A percentile compares a stretch with the other conserved stretches of the same genome.
Conservation (phyloP, 2,329 filamentous ascomycete species). For the Alternaria sp. region DNA sequence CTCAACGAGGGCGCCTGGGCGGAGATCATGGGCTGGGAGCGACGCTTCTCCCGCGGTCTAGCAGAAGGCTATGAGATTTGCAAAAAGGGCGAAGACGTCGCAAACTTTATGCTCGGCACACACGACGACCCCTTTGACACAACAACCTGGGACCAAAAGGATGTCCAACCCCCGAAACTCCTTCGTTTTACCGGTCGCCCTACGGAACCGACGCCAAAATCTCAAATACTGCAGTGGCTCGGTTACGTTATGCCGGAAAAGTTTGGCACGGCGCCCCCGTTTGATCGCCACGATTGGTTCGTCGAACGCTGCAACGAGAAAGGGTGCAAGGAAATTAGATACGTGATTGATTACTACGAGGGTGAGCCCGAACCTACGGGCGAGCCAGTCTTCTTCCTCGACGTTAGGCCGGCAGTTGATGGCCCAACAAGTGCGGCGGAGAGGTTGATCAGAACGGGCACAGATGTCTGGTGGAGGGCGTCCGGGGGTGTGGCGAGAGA, state of each 20-base stretch:
- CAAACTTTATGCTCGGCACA: conserved; percentile 60
- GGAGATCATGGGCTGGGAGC: conserved; percentile 94
- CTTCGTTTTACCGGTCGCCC: conserved; percentile 89
- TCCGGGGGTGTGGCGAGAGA: conserved; percentile 73
- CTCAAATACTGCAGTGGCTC: conserved; percentile 80
- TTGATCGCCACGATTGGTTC: conserved; percentile 98
- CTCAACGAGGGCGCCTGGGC: conserved; percentile 97
- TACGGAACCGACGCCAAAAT: conserved; percentile 89
- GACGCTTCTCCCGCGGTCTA: conserved; percentile 79
- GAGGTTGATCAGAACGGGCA: conserved; percentile 85
- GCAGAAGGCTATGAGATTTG: conserved; percentile 76
- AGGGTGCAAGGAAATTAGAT: conserved; percentile 78
- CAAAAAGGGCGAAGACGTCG: conserved; percentile 74
- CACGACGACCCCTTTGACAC: conserved; percentile 44
- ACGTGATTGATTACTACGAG: conserved; percentile 97
- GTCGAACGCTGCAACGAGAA: conserved; percentile 77
- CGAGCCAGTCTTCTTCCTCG: conserved; percentile 94
- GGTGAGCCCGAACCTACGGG: conserved; percentile 82
- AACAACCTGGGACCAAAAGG: conserved; percentile 45
- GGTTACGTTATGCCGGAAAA: conserved; percentile 80
- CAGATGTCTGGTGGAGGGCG: conserved; percentile 92
- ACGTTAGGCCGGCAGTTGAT: conserved; percentile 88
- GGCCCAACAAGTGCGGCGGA: conserved; percentile 83
- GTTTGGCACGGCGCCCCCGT: conserved; percentile 83
- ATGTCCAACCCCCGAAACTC: conserved; percentile 70